Base-by-base conservation (phyloP, 1,284 basidiomycete genomes). In the Tremellales sp. region DNA sequence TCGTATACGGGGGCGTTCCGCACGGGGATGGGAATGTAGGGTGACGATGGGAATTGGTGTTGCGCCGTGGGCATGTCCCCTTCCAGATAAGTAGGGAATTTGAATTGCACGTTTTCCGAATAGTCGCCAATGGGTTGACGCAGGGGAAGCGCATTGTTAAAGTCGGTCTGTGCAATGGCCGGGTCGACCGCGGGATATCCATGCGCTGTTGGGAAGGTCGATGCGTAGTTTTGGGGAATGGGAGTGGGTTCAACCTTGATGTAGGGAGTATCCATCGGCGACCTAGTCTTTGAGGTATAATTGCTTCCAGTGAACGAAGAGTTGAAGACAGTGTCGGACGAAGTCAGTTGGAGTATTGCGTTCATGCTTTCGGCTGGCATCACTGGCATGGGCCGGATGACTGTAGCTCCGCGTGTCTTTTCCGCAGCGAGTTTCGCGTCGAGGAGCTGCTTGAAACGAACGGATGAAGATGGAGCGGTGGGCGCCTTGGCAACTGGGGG, bases 241-340 rank as follows among this genome's bases (percentile, higher is more conserved):
- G 29, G 10, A 31, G 10, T 10, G 10, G 10, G 29, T 10, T 10
- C 10, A 10, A 10, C 29, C 10, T 31, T 31, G 10, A 10, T 16
- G 16, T 31, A n/a, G 29, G 16, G 29, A 31, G 10, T 16, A 16
- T 16, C 29, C 29, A 31, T 31, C 29, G 29, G 16, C 29, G 10
- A 16, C 10, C 29, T 31, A 16, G 10, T 31, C 16, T 10, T 10
- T 10, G 16, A 31, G 9, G 22, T 36, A 16, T 36, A 21, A 18
- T 18, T 36, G 34, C 18, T 18, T 21, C 9, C 8, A 43, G 19
- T 36, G 34, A 48, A 48, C n/a, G 21, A 5, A 14, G 38, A 32
- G 32, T 48, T 48, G 26, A 48, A 18, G 14, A 48, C 46, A 22
- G 45, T 47, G 12, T 45, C 38, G 31, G 45, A 18, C 14, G 19